phyloP scores from a whole-genome alignment of 78 protist genomes.

The Dictyostelium capitatum region DNA sequence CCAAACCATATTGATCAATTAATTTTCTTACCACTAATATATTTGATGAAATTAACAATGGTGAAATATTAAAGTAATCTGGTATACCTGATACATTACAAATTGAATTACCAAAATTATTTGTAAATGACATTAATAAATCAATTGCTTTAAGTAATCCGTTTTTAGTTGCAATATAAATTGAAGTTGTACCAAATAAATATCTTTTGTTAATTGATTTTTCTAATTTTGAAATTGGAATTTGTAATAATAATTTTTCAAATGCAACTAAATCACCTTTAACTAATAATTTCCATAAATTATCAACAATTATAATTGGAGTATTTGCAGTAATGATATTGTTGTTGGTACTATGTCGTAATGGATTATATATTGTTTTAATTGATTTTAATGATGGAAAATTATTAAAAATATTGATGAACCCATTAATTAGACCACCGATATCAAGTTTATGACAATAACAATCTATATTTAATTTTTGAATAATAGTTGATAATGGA shows the following conservation, averaged over 20 bases:
- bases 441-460: not conserved
- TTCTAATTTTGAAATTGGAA: not conserved
- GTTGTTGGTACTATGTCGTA: not conserved
- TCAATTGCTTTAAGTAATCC: not conserved
- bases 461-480: slow-evolving; percentile 14
- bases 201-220: not conserved
- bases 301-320: no score
- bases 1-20: not conserved
- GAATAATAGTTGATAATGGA: not conserved
- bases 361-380: not conserved
- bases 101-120: not conserved
- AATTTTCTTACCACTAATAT: not conserved
- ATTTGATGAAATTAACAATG: slow-evolving; percentile 25
- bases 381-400: not conserved
- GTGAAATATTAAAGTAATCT: slow-evolving; percentile 66
- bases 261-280: not conserved
- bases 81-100: not conserved
- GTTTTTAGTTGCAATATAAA: not conserved
- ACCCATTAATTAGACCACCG: not conserved
- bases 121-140: not conserved
- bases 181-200: not conserved
- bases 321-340: no score
- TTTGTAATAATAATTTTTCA: not conserved
- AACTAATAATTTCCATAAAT: not conserved
- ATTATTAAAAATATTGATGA: not conserved